A percentile compares a stretch with the other conserved stretches of the same genome.
These are phyloP conservation scores for Porcisia deanei DNA, from an alignment of 208 protist genomes.

Conservation along the genomic window DNA sequence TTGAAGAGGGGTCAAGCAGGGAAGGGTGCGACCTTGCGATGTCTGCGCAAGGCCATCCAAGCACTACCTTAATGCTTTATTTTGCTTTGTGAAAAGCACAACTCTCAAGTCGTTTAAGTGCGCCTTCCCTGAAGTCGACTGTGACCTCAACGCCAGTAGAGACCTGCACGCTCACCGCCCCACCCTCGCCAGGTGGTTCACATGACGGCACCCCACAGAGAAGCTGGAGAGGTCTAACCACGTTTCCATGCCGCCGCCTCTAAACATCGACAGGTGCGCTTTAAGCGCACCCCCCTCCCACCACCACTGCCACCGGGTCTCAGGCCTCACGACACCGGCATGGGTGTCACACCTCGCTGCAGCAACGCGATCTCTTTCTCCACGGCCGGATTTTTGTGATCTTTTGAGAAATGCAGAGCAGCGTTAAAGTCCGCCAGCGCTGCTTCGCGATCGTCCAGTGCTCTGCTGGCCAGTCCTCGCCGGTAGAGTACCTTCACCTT, in stretches of 20 bases:
- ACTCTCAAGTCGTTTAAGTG: background rate
- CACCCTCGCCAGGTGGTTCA: background rate
- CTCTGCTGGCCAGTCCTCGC: slow-evolving; percentile 69
- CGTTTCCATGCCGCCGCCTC: background rate
- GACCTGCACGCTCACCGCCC: background rate
- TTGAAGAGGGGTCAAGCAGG: too few relatives aligned
- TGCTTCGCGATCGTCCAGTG: slow-evolving; percentile 48
- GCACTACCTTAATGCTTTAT: background rate
- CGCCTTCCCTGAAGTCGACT: background rate
- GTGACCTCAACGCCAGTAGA: background rate
- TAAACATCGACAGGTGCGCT: background rate
- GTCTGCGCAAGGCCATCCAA: background rate
- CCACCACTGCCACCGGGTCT: background rate
- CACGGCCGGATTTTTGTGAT: slow-evolving; percentile 38
- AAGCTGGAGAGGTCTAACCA: background rate
- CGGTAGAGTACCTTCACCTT: slow-evolving; percentile 85
- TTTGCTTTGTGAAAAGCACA: too few relatives aligned
- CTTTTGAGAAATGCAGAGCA: slow-evolving; percentile 63
- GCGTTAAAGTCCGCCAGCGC: slow-evolving; percentile 75
- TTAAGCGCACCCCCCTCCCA: background rate
- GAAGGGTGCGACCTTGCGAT: background rate
- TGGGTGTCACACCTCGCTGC: background rate
- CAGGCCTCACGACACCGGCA: background rate
- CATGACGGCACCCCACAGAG: background rate
- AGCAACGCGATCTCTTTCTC: slow-evolving; percentile 58